Evolutionary conservation across 129 eudicot species (phyloP), one percentile per base, ranked within the genome.

Genomic region (Mikania micrantha): DNA sequence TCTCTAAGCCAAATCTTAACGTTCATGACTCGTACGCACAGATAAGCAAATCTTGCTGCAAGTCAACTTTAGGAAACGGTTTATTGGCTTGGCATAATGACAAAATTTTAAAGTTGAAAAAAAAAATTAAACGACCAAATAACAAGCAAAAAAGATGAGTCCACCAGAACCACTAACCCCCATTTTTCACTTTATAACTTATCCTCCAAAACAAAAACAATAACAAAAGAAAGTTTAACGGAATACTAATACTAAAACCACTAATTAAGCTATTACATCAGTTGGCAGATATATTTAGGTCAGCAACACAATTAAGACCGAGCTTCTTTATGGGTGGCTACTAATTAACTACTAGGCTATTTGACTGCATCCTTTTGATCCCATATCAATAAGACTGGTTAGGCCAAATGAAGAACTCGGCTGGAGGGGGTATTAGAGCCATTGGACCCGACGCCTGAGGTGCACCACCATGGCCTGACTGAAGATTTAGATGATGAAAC

Each of bases 341-440:
- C n/a, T n/a, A n/a, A n/a, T n/a, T n/a, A n/a, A n/a, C n/a, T n/a
- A n/a, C 78, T 64, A 36, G 49, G 7, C 64, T 27, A 36, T 39
- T 2, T n/a, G 42, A 38, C 57, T 9, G 22, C 58, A n/a, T 4
- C 4, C 36, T 39, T 58, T 34, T 6, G 7, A 67, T 67, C 64
- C 76, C 4, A 17, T 59, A 56, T 65, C 78, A 82, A 80, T 85
- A 92, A 20, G 81, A 66, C 68, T 85, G 90, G 76, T 93, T 81
- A 71, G 95, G 95, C 98, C 98, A 93, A 16, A 88, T 73, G 80
- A 76, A 86, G 61, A 82, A 88, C 85, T 93, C 96, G 4, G 80
- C 82, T 4, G 84, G 87, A 11, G 89, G 70, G 19, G 80, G 83
- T 71, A 85, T 49, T 52, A 80, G 67, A 8, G 75, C 62, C 84